Percentiles rank a stretch among this genome's conserved stretches.
Conservation (phyloP, 306 rosid genomes). For the Inga oerstediana region DNA sequence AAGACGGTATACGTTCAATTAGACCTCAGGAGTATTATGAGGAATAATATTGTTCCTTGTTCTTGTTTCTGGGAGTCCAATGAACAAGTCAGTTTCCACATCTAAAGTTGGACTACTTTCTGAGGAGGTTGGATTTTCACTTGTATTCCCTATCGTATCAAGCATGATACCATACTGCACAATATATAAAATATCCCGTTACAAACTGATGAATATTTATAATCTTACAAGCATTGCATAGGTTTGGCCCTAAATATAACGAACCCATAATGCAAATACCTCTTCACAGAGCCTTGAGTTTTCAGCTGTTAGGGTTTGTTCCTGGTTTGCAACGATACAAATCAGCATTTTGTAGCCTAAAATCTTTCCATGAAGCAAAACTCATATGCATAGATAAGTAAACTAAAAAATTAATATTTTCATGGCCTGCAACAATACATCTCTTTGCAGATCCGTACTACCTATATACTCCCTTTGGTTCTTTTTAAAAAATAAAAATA, state of each 20-base stretch:
- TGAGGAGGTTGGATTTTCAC: neutral
- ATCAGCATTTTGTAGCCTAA: neutral
- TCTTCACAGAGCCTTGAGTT: neutral
- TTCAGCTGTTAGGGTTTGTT: neutral
- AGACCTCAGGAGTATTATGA: conserved; percentile 2
- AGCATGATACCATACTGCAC: neutral
- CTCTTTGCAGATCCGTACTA: too few species aligned
- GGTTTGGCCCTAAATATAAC: neutral
- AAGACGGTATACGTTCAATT: conserved; percentile 5
- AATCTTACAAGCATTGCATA: neutral
- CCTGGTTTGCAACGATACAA: neutral
- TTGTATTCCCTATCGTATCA: neutral
- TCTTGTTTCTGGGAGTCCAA: neutral
- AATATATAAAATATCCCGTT: neutral
- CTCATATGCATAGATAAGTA: neutral
- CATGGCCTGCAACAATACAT: neutral
- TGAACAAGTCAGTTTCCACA: neutral
- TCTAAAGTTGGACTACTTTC: neutral
- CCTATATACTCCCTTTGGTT: too few species aligned
- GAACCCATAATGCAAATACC: neutral
- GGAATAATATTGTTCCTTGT: neutral
- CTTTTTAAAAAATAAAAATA: neutral
- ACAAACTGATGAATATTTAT: neutral
- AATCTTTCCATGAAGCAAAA: neutral
- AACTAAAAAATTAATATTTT: neutral